Evolutionary conservation across 768 basidiomycete species (phyloP).

Genomic region (Pleurotus salmoneostramineus): DNA sequence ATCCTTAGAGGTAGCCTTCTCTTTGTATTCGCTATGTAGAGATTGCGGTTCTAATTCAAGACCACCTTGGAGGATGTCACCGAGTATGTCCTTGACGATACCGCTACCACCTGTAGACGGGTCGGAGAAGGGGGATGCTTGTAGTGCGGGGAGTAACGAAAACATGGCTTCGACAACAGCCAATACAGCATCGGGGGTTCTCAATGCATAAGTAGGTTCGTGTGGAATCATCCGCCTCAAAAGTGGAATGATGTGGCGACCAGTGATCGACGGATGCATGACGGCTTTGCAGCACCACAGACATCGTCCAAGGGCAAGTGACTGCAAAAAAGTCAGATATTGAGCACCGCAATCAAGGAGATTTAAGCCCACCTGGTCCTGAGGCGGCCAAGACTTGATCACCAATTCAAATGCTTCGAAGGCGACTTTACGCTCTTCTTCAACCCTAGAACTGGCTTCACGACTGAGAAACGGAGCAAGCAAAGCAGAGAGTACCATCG

Average conservation of each 20-base stretch:
- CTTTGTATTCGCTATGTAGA: conserved; percentile 50
- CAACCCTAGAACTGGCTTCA: conserved; percentile 27
- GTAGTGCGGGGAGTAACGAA: conserved; percentile 40
- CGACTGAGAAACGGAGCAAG: conserved; percentile 49
- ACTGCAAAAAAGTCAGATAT: conserved; percentile 16
- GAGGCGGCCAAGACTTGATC: conserved; percentile 50
- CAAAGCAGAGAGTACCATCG: conserved; percentile 53
- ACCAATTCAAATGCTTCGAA: conserved; percentile 61
- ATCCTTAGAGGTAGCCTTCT: conserved; percentile 31
- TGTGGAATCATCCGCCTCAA: conserved; percentile 44
- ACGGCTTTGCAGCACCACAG: conserved; percentile 72
- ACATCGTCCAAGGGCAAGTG: conserved; percentile 53
- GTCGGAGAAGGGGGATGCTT: conserved; percentile 16
- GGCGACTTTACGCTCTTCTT: conserved; percentile 52
- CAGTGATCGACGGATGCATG: conserved; percentile 41
- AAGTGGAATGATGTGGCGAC: conserved; percentile 32
- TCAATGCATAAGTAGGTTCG: conserved; percentile 36
- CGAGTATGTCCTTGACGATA: conserved; percentile 38
- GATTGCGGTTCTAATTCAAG: conserved; percentile 41
- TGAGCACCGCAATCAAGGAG: neutral
- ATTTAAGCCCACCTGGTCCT: conserved; percentile 45
- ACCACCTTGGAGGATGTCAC: conserved; percentile 38
- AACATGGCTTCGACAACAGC: conserved; percentile 51
- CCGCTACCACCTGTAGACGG: conserved; percentile 25
- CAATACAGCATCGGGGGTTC: conserved; percentile 43